Base-by-base conservation (phyloP, 768 basidiomycete species). In the Galerina sulciceps region DNA sequence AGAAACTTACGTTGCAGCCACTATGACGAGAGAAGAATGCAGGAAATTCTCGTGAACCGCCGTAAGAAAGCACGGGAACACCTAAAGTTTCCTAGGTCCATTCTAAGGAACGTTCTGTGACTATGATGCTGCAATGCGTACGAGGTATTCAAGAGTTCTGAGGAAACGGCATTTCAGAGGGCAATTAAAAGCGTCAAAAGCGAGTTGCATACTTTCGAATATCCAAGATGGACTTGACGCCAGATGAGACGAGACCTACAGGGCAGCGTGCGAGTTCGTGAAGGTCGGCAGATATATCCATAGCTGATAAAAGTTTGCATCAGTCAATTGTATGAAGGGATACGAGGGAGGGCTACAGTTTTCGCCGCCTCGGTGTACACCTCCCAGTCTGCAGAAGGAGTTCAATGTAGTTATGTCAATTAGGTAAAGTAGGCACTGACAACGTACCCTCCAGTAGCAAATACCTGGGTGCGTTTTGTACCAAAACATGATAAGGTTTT, bases 201-300 rank as follows among this genome's bases (percentile, higher is more conserved):
- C 15, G 8, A 8, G 8, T 38, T 40, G 60, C 76, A 54, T 54
- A 86, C 90, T 85, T 83, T 57, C 90, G 90, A 58, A 99, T 95
- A 71, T 99, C 97, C 42, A 99, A 73, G 60, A 99, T 98, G 0
- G 91, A 93, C 71, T 99, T 99, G 17, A 93, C 88, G 10, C 97
- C 97, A 10, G 95, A 90, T 15, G 96, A 96, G 10, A 99, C 87
- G 36, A 99, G 81, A 3, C 90, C 94, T 44, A 99, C 92, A 18
- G 95, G 91, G 65, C 93, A 96, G 17, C 93, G 83, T 18, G 91
- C 81, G 35, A 99, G 83, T 70, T 98, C 94, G 9, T 89, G 88
- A 14, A 99, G 79, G 71, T 99, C 96, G 14, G 96, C 94, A 14
- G 96, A 98, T 26, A 99, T 79, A 67, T 99, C 96, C 86, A 99